phyloP scores from a whole-genome alignment of 2,329 filamentous ascomycete genomes.

The Nemania serpens region DNA sequence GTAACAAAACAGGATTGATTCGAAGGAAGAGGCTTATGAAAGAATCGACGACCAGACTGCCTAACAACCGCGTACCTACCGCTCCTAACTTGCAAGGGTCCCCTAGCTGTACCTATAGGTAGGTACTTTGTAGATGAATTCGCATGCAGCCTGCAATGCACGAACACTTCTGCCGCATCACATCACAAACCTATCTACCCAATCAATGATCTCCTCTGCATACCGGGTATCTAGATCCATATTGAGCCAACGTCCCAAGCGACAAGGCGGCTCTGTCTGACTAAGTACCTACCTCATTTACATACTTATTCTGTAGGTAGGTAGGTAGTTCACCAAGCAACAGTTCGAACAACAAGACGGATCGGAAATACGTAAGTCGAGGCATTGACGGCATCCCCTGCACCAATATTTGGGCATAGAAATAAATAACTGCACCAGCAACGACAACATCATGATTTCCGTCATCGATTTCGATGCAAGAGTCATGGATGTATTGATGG shows the following conservation, averaged over 20 bases:
- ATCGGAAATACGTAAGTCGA: neutral
- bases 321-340: conserved; percentile 2
- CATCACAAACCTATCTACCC: neutral
- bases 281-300: neutral
- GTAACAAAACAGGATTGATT: too few relatives aligned
- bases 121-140: neutral
- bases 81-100: neutral
- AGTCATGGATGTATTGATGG: too few relatives aligned
- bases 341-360: neutral
- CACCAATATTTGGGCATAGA: neutral
- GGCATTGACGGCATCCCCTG: neutral
- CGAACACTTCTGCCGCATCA: conserved; percentile 13
- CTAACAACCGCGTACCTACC: too few relatives aligned
- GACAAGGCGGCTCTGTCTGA: neutral
- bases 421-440: too few relatives aligned
- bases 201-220: conserved; percentile 1
- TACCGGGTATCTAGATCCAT: too few relatives aligned
- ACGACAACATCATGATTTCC: neutral
- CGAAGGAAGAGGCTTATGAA: too few relatives aligned
- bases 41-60: too few relatives aligned
- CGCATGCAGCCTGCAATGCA: conserved; percentile 15
- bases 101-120: neutral
- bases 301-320: too few relatives aligned
- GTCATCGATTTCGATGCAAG: neutral
- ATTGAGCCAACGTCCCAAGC: neutral